Conservation (phyloP, 2,329 filamentous ascomycete species). For the Penicillium fuscoglaucum region DNA sequence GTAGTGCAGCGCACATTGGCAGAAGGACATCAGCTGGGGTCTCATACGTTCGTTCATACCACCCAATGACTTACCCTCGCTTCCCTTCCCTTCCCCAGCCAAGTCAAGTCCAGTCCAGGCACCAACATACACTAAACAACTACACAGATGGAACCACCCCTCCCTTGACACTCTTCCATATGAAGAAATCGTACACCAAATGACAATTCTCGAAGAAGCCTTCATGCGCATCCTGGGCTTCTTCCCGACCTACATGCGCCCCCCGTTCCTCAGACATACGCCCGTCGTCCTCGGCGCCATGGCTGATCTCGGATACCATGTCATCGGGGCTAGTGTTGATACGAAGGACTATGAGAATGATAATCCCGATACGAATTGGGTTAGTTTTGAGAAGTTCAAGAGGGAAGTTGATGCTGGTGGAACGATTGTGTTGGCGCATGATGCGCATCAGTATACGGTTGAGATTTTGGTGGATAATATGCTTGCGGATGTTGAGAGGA, state of each 20-base stretch:
- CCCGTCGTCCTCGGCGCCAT: slow-evolving; percentile 37
- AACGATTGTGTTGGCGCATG: slow-evolving; percentile 39
- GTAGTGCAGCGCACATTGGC: slow-evolving; percentile 32
- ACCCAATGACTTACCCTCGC: not conserved
- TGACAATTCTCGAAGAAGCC: slow-evolving; percentile 44
- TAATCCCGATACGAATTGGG: slow-evolving; percentile 29
- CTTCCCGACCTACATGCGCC: slow-evolving; percentile 51
- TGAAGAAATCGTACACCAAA: slow-evolving; percentile 38
- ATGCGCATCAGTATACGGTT: slow-evolving; percentile 41
- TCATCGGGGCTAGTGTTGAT: slow-evolving; percentile 46
- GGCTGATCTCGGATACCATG: slow-evolving; percentile 47
- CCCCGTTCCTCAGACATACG: slow-evolving; percentile 45
- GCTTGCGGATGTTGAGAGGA: slow-evolving; percentile 38
- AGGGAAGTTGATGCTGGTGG: slow-evolving; percentile 35
- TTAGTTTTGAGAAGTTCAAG: slow-evolving; percentile 35
- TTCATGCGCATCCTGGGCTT: slow-evolving; percentile 45
- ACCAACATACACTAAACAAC: not conserved
- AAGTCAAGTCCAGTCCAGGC: not conserved
- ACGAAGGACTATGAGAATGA: slow-evolving; percentile 47
- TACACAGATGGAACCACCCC: slow-evolving; percentile 41
- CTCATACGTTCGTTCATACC: slow-evolving; percentile 42
- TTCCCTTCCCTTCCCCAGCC: not conserved
- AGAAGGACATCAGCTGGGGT: slow-evolving; percentile 50
- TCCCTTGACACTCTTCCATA: slow-evolving; percentile 39
- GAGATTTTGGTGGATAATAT: slow-evolving; percentile 34